A percentile compares a stretch with the other conserved stretches of the same genome.
Conservation (phyloP, 805 yeast species). For the Yamadazyma philogaea region DNA sequence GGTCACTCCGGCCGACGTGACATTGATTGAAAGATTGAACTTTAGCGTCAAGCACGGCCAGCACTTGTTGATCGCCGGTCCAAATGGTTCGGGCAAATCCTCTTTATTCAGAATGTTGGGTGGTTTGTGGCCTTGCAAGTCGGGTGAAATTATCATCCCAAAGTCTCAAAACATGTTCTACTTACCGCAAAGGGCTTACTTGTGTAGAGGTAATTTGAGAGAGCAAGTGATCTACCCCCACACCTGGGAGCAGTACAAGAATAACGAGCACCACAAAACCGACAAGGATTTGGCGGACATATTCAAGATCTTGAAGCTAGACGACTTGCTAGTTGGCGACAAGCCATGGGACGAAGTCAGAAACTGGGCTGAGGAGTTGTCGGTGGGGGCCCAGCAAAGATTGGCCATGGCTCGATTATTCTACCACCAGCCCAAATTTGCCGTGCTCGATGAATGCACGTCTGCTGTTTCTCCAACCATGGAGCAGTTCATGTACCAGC, state of each 20-base stretch:
- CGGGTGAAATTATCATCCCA: conserved; percentile 61
- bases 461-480: conserved; percentile 88
- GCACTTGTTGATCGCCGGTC: conserved; percentile 87
- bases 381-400: conserved; percentile 90
- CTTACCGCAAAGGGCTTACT: conserved; percentile 88
- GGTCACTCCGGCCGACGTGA: conserved; percentile 79
- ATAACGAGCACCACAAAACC: conserved; percentile 28
- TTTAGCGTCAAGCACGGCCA: conserved; percentile 79
- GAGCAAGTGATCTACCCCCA: conserved; percentile 92
- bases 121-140: conserved; percentile 84
- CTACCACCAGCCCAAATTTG: conserved; percentile 89
- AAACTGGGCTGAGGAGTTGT: conserved; percentile 86
- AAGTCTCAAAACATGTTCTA: conserved; percentile 69
- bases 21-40: conserved; percentile 60
- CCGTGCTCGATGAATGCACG: conserved; percentile 93
- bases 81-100: conserved; percentile 95
- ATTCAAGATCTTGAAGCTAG: conserved; percentile 55
- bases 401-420: conserved; percentile 90
- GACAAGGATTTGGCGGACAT: conserved; percentile 53
- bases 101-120: conserved; percentile 88
- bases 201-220: conserved; percentile 73
- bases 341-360: conserved; percentile 62
- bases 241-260: conserved; percentile 54
- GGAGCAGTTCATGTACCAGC: conserved; percentile 84
- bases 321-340: conserved; percentile 44